Evolutionary conservation across 2,329 filamentous ascomycete genomes (phyloP), one percentile per base, ranked within the genome.

Genomic region (Geoglossum cookeanum): DNA sequence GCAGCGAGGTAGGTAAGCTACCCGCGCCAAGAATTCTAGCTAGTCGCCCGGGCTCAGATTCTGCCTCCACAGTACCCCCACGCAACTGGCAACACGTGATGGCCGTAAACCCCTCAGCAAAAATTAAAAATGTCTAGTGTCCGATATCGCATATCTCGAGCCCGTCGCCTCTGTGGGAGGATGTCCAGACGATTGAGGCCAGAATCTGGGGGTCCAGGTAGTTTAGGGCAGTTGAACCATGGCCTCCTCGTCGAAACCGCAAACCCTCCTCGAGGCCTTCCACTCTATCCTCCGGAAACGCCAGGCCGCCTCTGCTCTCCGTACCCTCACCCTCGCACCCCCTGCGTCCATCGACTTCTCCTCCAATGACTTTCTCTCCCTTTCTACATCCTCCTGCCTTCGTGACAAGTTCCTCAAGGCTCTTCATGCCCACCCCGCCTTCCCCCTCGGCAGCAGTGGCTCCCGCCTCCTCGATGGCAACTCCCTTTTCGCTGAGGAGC

Each of bases 401-500:
- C 74, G 74, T 4, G 55, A 67, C 3, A 67, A 69, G 1, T 81
- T 74, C 60, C 66, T 80, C 7, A 57, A 69, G 5, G 75, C 78
- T 59, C 65, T 79, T 2, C 37, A 60, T 58, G 45, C 67, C 52
- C 63, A 67, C 51, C 63, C 68, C 0, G 60, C 68, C 29, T 65
- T 71, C n/a, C 69, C 71, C 0, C 72, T 81, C 27, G 75, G 77
- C 30, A 77, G 76, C 54, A 74, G 75, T 0, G 81, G 83, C 1
- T 83, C 80, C 0, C 73, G 83, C 6, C 70, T 85, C 0, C 70
- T 84, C 3, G 79, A 85, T 61, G 83, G 83, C 1, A 85, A 85
- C 63, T 81, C 76, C 1, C 42, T 62, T 0, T 83, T 81, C 63
- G 75, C 79, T 0, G 75, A 83, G 59, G 65, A 73, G n/a, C 68